phyloP scores from a whole-genome alignment of 1,284 basidiomycete genomes.

The Wallemia hederae region DNA sequence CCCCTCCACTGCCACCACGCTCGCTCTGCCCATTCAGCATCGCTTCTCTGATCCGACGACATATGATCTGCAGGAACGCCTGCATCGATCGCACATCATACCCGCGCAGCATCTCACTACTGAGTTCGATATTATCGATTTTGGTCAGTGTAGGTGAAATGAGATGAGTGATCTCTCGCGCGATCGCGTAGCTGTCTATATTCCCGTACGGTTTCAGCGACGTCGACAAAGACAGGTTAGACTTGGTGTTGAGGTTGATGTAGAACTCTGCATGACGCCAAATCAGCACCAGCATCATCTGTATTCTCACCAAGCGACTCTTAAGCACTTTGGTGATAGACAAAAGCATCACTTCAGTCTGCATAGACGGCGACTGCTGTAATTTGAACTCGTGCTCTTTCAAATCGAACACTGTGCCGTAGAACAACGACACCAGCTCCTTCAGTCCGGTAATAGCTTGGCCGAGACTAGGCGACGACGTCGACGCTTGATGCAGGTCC shows the following conservation, averaged over 20 bases:
- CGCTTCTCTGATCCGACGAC: neutral
- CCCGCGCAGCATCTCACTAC: conserved; percentile 11
- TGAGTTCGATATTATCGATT: conserved; percentile 41
- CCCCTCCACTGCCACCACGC: no score
- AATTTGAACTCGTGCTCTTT: conserved; percentile 7
- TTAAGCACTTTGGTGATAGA: conserved; percentile 19
- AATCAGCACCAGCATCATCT: conserved; percentile 52
- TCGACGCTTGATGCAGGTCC: conserved; percentile 19
- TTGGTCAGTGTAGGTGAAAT: conserved; percentile 24
- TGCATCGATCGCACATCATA: neutral
- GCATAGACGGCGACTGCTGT: neutral
- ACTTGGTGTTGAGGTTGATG: conserved; percentile 14
- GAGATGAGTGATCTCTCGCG: conserved; percentile 2
- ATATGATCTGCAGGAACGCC: conserved; percentile 39
- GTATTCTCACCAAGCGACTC: conserved; percentile 18
- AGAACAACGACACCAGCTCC: conserved; percentile 12
- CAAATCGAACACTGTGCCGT: conserved; percentile 8
- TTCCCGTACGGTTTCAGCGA: conserved; percentile 3
- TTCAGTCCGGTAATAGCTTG: conserved; percentile 21
- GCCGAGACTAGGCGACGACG: conserved; percentile 16
- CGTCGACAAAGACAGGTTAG: conserved; percentile 7
- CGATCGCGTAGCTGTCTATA: conserved; percentile 2
- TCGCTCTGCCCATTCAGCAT: neutral
- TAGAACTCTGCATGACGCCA: conserved; percentile 48
- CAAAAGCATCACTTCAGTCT: conserved; percentile 16